phyloP scores from a whole-genome alignment of 2,329 filamentous ascomycete genomes.

The Dothistroma pini region DNA sequence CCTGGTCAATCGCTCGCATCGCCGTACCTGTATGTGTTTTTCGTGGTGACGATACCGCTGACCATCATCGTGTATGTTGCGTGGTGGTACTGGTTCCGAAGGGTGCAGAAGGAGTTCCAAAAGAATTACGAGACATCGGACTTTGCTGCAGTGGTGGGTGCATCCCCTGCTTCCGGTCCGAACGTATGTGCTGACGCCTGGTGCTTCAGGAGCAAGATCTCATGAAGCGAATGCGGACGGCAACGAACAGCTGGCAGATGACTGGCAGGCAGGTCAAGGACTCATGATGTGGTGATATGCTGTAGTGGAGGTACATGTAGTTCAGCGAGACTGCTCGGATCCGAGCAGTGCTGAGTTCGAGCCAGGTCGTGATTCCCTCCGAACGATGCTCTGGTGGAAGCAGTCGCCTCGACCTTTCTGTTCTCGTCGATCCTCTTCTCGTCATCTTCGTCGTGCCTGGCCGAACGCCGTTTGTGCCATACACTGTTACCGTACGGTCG shows the following conservation, averaged over 20 bases:
- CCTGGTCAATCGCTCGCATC: slow-evolving; percentile 27
- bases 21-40: slow-evolving; percentile 33
- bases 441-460: neutral
- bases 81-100: slow-evolving; percentile 32
- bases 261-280: slow-evolving; percentile 5
- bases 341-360: neutral
- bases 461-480: neutral
- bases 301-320: too few species aligned
- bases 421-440: neutral
- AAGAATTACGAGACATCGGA: slow-evolving; percentile 27
- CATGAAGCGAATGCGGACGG: slow-evolving; percentile 29
- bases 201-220: slow-evolving; percentile 28
- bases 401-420: neutral
- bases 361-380: neutral
- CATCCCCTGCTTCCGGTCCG: neutral
- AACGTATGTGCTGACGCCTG: neutral
- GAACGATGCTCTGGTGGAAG: neutral
- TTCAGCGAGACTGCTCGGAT: neutral
- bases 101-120: slow-evolving; percentile 27
- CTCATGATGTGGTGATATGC: slow-evolving; percentile 3
- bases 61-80: slow-evolving; percentile 29
- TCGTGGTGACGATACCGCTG: slow-evolving; percentile 33
- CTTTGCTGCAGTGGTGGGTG: slow-evolving; percentile 22
- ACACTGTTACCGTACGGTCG: neutral
- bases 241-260: slow-evolving; percentile 25